phyloP scores from a whole-genome alignment of 1,284 basidiomycete species.

The Trichosporon sp. region DNA sequence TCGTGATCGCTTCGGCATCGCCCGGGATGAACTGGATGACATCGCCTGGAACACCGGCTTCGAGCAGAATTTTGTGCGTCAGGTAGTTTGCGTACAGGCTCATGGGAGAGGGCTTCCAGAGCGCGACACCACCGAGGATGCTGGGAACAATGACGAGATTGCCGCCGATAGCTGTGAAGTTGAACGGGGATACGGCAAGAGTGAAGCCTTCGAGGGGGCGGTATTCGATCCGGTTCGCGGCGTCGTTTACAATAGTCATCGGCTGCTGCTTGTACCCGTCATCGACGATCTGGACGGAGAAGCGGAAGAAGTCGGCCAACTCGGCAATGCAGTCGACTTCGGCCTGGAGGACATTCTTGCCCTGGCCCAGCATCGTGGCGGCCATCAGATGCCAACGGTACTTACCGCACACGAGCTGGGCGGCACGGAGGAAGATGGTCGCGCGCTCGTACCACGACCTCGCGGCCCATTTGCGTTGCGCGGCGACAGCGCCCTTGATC shows the following conservation, averaged over 20 bases:
- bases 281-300: slow-evolving; percentile 95
- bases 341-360: slow-evolving; percentile 99
- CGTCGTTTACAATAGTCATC: slow-evolving; percentile 76
- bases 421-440: slow-evolving; percentile 96
- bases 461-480: slow-evolving; percentile 85
- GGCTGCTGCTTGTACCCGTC: slow-evolving; percentile 92
- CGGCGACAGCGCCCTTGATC: slow-evolving; percentile 84
- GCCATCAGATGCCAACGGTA: slow-evolving; percentile 93
- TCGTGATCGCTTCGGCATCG: slow-evolving; percentile 75
- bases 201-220: slow-evolving; percentile 96
- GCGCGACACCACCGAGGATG: slow-evolving; percentile 88
- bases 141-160: slow-evolving; percentile 85
- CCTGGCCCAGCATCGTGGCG: slow-evolving; percentile 96
- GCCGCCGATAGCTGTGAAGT: slow-evolving; percentile 96
- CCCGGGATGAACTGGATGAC: slow-evolving; percentile 98
- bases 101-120: slow-evolving; percentile 98
- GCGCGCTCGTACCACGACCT: slow-evolving; percentile 96
- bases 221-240: slow-evolving; percentile 97
- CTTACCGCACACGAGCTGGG: slow-evolving; percentile 90
- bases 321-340: slow-evolving; percentile 99
- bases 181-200: slow-evolving; percentile 95
- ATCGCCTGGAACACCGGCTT: slow-evolving; percentile 90
- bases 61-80: slow-evolving; percentile 84
- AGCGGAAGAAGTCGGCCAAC: slow-evolving; percentile 92
- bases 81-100: slow-evolving; percentile 96